Evolutionary conservation across 1,284 basidiomycete genomes (phyloP).

Genomic region (Baeospora myosura): DNA sequence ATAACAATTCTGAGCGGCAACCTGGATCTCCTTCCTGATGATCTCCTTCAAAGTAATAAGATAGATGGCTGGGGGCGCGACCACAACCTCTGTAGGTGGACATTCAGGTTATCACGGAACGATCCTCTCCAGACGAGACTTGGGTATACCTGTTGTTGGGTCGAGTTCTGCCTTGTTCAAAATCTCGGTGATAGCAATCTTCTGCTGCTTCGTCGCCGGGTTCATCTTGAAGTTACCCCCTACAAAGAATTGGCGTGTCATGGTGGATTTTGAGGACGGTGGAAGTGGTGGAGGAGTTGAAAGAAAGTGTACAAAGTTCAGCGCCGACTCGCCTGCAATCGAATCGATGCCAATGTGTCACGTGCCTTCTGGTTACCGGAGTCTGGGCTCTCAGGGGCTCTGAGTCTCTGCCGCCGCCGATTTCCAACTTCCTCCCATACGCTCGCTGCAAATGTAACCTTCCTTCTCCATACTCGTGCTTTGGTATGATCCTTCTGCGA

Average conservation of each 20-base stretch:
- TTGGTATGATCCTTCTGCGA: too few species aligned
- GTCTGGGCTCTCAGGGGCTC: too few species aligned
- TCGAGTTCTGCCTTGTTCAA: slow-evolving; percentile 78
- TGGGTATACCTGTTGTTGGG: slow-evolving; percentile 59
- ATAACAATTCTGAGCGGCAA: slow-evolving; percentile 93
- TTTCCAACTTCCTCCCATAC: too few species aligned
- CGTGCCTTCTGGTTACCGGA: too few species aligned
- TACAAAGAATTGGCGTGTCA: slow-evolving; percentile 80
- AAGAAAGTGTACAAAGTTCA: too few species aligned
- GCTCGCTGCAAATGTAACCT: too few species aligned
- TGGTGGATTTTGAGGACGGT: slow-evolving; percentile 29
- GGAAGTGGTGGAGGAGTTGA: too few species aligned
- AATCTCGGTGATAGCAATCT: slow-evolving; percentile 55
- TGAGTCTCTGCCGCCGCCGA: too few species aligned
- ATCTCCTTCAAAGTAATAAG: slow-evolving; percentile 60
- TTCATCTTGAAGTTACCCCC: slow-evolving; percentile 99
- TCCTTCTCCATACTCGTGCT: too few species aligned
- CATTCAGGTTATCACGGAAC: slow-evolving; percentile 1
- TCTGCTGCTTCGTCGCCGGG: slow-evolving; percentile 58
- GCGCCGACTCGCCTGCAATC: too few species aligned
- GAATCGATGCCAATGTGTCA: too few species aligned
- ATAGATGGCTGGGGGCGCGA: slow-evolving; percentile 88
- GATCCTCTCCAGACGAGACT: neutral
- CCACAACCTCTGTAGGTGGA: slow-evolving; percentile 69
- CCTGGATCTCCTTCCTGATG: slow-evolving; percentile 59